Evolutionary conservation across 257 asterid species (phyloP).

Genomic region (Dorcoceras hygrometricum): DNA sequence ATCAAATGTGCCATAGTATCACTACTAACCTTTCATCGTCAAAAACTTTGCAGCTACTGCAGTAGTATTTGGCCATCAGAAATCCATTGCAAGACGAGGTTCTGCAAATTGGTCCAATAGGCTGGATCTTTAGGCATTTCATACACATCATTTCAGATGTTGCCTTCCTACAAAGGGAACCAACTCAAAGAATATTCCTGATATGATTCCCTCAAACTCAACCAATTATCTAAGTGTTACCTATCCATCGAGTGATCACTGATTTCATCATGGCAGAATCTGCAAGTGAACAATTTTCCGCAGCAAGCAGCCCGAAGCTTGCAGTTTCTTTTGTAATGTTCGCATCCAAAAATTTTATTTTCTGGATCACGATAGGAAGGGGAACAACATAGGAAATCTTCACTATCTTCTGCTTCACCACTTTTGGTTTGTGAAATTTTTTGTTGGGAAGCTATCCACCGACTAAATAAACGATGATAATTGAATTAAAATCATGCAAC

Average conservation of each 20-base stretch:
- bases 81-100: slow-evolving; percentile 77
- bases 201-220: background rate
- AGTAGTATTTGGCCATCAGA: slow-evolving; percentile 86
- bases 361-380: slow-evolving; percentile 82
- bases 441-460: background rate
- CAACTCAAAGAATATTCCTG: background rate
- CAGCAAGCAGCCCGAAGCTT: slow-evolving; percentile 97
- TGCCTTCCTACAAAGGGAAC: slow-evolving; percentile 63
- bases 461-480: background rate
- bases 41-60: slow-evolving; percentile 92
- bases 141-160: slow-evolving; percentile 98
- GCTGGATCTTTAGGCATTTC: slow-evolving; percentile 84
- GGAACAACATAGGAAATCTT: slow-evolving; percentile 41
- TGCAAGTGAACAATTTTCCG: slow-evolving; percentile 77
- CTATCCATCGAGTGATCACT: slow-evolving; percentile 99
- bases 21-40: slow-evolving; percentile 83
- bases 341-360: slow-evolving; percentile 75
- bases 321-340: slow-evolving; percentile 97
- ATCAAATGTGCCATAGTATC: background rate
- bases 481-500: background rate
- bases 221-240: slow-evolving; percentile 33
- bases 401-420: background rate
- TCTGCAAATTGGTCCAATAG: slow-evolving; percentile 78
- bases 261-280: slow-evolving; percentile 97
- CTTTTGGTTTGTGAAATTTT: background rate